Base-by-base conservation (phyloP, 306 rosid species). In the Abrus pulchellus region DNA sequence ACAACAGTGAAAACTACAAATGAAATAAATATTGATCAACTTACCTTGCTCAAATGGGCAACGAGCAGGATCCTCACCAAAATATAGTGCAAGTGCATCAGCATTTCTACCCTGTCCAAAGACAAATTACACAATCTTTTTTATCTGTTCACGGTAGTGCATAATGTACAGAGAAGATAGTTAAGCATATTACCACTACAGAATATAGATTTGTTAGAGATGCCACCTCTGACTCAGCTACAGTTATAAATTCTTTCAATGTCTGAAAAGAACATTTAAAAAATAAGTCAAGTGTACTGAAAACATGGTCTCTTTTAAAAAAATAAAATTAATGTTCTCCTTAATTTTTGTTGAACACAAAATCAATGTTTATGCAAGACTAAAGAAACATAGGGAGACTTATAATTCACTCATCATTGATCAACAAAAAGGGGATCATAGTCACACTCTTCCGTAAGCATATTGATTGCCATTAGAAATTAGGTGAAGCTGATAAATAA, bases 1-100 rank as follows among this genome's bases (percentile, higher is more conserved):
- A 11, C 28, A 27, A 72, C 47, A 64, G 73, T 48, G 41, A 65
- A 57, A 64, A 40, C 30, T 8, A 49, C 34, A 81, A 10, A 34
- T n/a, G 52, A 32, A 40, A 44, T 47, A 68, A 29, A 20, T 20
- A 72, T 53, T n/a, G 13, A 70, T 27, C 72, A 76, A 80, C 86
- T 82, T 85, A 93, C 99, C 98, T 89, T 96, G 99, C 80, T 96
- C 99, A 83, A 92, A 92, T 20, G 98, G 97, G 88, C 85, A 93
- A 11, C 91, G 88, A 20, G 93, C 85, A 72, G 99, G 99, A 87
- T 96, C 98, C 90, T 96, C 99, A 8, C 94, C 94, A 74, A 96
- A 93, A 85, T 96, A 96, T 38, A 81, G 83, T 32, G 97, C 97
- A 80, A 96, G 98, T 55, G 91, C 94, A 88, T 96, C 99, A 1